Percentiles rank a stretch among this genome's conserved stretches.
Conservation (phyloP, 352 stramenopile genomes). For the Phytophthora cactorum region DNA sequence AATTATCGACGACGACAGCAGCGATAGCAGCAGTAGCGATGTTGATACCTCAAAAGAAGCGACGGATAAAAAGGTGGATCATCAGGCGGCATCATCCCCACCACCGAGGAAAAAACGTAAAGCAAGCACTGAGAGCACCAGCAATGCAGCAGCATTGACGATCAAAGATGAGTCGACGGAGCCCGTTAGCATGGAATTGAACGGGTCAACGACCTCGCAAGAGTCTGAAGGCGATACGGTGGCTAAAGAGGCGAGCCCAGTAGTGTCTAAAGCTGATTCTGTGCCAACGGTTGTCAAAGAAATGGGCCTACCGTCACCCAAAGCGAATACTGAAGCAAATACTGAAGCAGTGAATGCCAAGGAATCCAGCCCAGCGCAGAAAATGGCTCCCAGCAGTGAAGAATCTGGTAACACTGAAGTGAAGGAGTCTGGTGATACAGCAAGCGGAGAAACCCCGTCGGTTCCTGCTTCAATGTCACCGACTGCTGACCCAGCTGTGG, state of each 20-base stretch:
- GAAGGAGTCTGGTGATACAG: conserved; percentile 10
- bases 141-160: not conserved
- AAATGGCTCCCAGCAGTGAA: not conserved
- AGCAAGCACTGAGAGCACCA: conserved; percentile 12
- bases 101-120: conserved; percentile 29
- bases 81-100: conserved; percentile 4
- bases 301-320: not conserved
- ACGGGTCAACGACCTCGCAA: conserved; percentile 5
- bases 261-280: not conserved
- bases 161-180: conserved; percentile 4
- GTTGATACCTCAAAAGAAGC: conserved; percentile 20
- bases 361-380: not conserved
- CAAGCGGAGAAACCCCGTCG: conserved; percentile 3
- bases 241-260: conserved; percentile 5
- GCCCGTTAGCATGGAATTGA: not conserved
- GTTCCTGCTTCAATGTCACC: conserved; percentile 21
- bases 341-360: not conserved
- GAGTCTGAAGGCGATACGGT: conserved; percentile 2
- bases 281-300: conserved; percentile 7
- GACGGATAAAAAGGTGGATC: conserved; percentile 5
- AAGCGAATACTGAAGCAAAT: conserved; percentile 9
- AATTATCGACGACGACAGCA: conserved; percentile 71
- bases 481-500: conserved; percentile 35
- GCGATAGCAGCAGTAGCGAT: conserved; percentile 53
- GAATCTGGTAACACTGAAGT: not conserved